Evolutionary conservation across 108 stramenopile species (phyloP).

Genomic region (Nitzschia sp.): DNA sequence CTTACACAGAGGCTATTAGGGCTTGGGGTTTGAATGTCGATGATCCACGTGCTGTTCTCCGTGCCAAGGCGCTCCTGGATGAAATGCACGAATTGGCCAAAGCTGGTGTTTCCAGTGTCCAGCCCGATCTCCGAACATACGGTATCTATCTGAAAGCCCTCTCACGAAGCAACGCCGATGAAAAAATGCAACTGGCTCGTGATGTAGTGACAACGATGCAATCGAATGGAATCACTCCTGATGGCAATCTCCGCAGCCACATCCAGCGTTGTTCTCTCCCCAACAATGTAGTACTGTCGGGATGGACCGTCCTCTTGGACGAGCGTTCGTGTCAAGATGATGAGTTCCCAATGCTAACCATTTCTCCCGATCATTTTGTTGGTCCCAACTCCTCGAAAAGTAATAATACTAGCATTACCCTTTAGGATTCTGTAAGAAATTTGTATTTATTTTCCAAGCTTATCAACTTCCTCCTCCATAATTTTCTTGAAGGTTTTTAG

Average conservation of each 20-base stretch:
- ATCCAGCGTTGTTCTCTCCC: constrained; percentile 33
- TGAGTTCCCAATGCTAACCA: background rate
- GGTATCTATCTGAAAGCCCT: constrained; percentile 26
- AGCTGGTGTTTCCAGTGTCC: constrained; percentile 20
- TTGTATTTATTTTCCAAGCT: constrained; percentile 30
- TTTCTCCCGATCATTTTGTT: too few relatives aligned
- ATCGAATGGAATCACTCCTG: constrained; percentile 12
- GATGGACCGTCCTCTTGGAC: constrained; percentile 11
- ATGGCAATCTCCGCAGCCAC: constrained; percentile 6
- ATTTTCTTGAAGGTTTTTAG: constrained; percentile 89
- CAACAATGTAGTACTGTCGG: background rate
- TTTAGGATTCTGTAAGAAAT: background rate
- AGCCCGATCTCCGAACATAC: constrained; percentile 27
- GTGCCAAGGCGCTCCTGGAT: constrained; percentile 31
- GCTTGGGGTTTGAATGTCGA: constrained; percentile 29
- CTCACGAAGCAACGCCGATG: constrained; percentile 20
- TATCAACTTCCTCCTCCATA: constrained; percentile 82
- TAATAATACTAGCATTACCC: background rate
- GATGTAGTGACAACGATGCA: constrained; percentile 25
- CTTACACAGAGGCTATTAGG: constrained; percentile 34
- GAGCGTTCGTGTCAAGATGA: background rate
- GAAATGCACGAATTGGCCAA: constrained; percentile 39
- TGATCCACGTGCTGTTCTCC: constrained; percentile 34
- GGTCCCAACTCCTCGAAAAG: background rate
- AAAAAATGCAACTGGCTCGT: constrained; percentile 18